These are phyloP conservation scores for Venturia oleaginea DNA, from an alignment of 2,329 filamentous ascomycete genomes.

Conservation along the genomic window DNA sequence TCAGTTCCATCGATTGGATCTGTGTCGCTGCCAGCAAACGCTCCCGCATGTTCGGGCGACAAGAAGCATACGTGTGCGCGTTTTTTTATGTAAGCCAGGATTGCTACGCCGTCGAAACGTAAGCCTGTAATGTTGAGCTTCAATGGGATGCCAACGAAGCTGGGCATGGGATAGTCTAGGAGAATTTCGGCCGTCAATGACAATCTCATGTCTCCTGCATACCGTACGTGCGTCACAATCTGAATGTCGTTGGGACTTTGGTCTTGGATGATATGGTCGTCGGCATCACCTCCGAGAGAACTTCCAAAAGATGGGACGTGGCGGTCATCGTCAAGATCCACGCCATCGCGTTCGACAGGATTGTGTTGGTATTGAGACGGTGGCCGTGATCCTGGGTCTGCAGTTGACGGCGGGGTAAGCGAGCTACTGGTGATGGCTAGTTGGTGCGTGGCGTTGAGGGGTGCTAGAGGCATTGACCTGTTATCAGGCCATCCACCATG, in stretches of 20 bases:
- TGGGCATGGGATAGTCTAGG: constrained; percentile 96
- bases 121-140: constrained; percentile 92
- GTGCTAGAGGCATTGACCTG: neutral
- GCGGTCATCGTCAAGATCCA: constrained; percentile 4
- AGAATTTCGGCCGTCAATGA: constrained; percentile 91
- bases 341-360: constrained; percentile 12
- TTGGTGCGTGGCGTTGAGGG: constrained; percentile 13
- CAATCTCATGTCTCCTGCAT: constrained; percentile 77
- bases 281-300: neutral
- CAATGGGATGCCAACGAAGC: constrained; percentile 90
- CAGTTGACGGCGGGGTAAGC: constrained; percentile 37
- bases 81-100: constrained; percentile 83
- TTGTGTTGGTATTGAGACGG: constrained; percentile 35
- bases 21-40: constrained; percentile 42
- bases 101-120: constrained; percentile 89
- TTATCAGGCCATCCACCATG: constrained; percentile 39
- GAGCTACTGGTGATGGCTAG: constrained; percentile 35
- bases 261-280: constrained; percentile 46
- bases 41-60: constrained; percentile 79
- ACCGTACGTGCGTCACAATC: constrained; percentile 82
- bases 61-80: constrained; percentile 90
- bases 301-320: neutral
- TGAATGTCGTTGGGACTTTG: constrained; percentile 80
- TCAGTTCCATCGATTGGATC: constrained; percentile 25
- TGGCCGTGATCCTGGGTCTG: constrained; percentile 34